These are phyloP conservation scores for Microsporum ferrugineum DNA, from an alignment of 2,329 filamentous ascomycete species.

Conservation along the genomic window DNA sequence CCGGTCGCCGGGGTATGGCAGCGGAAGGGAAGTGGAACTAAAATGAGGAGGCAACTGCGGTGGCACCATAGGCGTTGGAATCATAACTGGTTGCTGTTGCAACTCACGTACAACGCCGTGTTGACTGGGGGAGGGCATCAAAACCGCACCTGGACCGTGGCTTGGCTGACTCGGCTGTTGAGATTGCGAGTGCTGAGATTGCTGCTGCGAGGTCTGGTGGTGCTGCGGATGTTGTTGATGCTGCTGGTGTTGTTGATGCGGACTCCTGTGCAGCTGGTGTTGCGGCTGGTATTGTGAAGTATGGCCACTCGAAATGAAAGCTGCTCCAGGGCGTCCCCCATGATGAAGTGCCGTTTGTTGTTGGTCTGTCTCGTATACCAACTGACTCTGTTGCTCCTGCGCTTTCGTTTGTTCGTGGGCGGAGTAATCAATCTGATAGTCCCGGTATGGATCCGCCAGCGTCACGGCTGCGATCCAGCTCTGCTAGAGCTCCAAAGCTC, in stretches of 20 bases:
- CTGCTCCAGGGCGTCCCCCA: slow-evolving; percentile 23
- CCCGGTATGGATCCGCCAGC: slow-evolving; percentile 64
- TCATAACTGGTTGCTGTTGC: slow-evolving; percentile 22
- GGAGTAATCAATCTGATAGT: slow-evolving; percentile 66
- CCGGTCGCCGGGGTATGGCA: slow-evolving; percentile 20
- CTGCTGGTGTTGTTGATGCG: slow-evolving; percentile 24
- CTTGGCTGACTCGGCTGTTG: slow-evolving; percentile 18
- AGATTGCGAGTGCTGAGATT: slow-evolving; percentile 26
- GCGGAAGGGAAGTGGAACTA: slow-evolving; percentile 23
- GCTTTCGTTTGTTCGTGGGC: slow-evolving; percentile 55
- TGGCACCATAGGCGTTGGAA: slow-evolving; percentile 15
- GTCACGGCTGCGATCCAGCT: slow-evolving; percentile 59
- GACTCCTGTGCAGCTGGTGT: slow-evolving; percentile 25
- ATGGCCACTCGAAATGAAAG: slow-evolving; percentile 24
- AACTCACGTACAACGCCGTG: slow-evolving; percentile 24
- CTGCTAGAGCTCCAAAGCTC: slow-evolving; percentile 63
- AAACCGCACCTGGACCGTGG: slow-evolving; percentile 20
- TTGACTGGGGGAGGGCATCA: slow-evolving; percentile 23
- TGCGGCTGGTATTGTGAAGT: slow-evolving; percentile 22
- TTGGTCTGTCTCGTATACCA: slow-evolving; percentile 48
- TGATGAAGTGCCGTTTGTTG: slow-evolving; percentile 27
- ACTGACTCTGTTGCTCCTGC: slow-evolving; percentile 53
- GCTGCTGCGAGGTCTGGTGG: slow-evolving; percentile 15
- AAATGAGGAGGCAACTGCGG: slow-evolving; percentile 29
- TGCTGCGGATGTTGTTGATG: slow-evolving; percentile 28